Percentiles rank a stretch among this genome's conserved stretches.
Conservation (phyloP, 768 basidiomycete genomes). For the Amanita thiersii region DNA sequence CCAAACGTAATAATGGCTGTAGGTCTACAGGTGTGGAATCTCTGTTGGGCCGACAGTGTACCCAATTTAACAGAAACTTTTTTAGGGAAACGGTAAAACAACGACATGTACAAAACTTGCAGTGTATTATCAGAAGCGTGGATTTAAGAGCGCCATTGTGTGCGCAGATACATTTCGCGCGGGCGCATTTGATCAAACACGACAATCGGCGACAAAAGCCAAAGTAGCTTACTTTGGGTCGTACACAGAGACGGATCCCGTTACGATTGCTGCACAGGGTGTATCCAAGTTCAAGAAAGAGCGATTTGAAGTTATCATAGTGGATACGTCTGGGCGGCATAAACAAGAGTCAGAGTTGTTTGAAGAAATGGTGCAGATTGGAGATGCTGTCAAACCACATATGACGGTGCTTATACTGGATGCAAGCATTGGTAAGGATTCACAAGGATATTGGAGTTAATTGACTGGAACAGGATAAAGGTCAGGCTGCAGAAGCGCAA, state of each 20-base stretch:
- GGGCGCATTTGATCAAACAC: slow-evolving; percentile 97
- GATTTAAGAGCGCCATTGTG: slow-evolving; percentile 94
- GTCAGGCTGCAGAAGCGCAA: slow-evolving; percentile 97
- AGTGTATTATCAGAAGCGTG: slow-evolving; percentile 93
- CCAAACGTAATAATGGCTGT: slow-evolving; percentile 96
- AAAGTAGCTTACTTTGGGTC: slow-evolving; percentile 99
- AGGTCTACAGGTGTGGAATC: slow-evolving; percentile 70
- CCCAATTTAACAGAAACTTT: slow-evolving; percentile 1
- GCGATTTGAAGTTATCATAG: slow-evolving; percentile 96
- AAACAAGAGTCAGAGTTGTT: slow-evolving; percentile 97
- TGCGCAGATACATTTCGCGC: slow-evolving; percentile 99
- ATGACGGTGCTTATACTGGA: slow-evolving; percentile 96
- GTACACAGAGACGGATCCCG: slow-evolving; percentile 98
- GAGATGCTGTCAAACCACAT: slow-evolving; percentile 87
- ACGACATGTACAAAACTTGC: slow-evolving; percentile 99
- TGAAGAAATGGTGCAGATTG: slow-evolving; percentile 96
- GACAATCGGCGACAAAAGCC: slow-evolving; percentile 97
- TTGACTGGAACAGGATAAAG: slow-evolving; percentile 24
- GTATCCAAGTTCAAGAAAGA: slow-evolving; percentile 98
- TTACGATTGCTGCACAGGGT: slow-evolving; percentile 88
- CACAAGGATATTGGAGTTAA: background rate
- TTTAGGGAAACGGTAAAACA: slow-evolving; percentile 94
- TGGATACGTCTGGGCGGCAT: slow-evolving; percentile 96
- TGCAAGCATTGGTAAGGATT: slow-evolving; percentile 78
- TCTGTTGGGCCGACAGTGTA: background rate